Evolutionary conservation across 352 stramenopile genomes (phyloP).

Genomic region (Globisporangium parvum): DNA sequence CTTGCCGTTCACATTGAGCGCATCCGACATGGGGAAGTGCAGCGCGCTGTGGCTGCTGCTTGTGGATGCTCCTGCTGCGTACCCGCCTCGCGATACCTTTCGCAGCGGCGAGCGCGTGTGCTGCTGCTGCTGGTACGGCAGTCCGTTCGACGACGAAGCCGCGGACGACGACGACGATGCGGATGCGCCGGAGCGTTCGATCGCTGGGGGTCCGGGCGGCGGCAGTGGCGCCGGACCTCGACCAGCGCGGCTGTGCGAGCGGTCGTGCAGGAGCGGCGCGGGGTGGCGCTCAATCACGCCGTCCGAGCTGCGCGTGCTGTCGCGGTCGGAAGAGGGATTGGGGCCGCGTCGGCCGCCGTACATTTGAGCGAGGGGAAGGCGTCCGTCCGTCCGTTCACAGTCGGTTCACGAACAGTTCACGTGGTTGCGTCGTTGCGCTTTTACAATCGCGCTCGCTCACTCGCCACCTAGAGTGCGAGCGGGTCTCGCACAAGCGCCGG

Average conservation of each 20-base stretch:
- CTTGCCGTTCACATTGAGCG: constrained; percentile 5
- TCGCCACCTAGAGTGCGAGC: too few relatives aligned
- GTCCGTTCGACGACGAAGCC: not conserved
- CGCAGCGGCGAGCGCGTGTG: constrained; percentile 4
- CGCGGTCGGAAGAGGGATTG: constrained; percentile 1
- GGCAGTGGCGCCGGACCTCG: constrained; percentile 9
- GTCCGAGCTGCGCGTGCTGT: constrained; percentile 13
- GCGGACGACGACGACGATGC: constrained; percentile 5
- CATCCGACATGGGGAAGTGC: constrained; percentile 12
- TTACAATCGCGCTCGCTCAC: too few relatives aligned
- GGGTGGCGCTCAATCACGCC: constrained; percentile 17
- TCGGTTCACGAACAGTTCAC: not conserved
- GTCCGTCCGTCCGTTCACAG: not conserved
- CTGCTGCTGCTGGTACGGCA: not conserved
- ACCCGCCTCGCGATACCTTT: not conserved
- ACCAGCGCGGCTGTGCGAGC: constrained; percentile 2
- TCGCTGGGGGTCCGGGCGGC: not conserved
- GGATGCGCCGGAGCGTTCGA: constrained; percentile 3
- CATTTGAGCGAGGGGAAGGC: not conserved
- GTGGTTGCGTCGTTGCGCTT: not conserved
- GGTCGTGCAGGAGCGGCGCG: constrained; percentile 1
- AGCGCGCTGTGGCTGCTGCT: constrained; percentile 4
- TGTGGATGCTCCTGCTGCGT: not conserved
- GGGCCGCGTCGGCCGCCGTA: not conserved
- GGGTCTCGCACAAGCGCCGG: too few relatives aligned